Evolutionary conservation across 345 rosid genomes (phyloP).

Genomic region (Ceriops zippeliana): DNA sequence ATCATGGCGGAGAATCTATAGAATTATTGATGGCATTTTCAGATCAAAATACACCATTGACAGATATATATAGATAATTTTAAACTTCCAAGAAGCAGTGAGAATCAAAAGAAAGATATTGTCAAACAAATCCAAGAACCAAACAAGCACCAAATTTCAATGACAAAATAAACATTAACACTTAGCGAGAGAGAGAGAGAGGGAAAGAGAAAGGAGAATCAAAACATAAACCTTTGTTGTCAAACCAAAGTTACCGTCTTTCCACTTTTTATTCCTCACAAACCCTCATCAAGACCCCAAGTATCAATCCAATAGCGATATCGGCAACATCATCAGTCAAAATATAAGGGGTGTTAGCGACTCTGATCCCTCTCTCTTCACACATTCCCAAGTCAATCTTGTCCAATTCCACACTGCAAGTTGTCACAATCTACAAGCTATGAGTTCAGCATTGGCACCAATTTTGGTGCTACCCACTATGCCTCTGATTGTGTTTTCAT

Average conservation of each 20-base stretch:
- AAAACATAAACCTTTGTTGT: conserved; percentile 43
- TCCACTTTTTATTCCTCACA: conserved; percentile 56
- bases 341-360: conserved; percentile 62
- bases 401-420: conserved; percentile 57
- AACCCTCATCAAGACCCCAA: conserved; percentile 52
- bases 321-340: conserved; percentile 69
- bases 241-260: conserved; percentile 35
- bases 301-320: conserved; percentile 48
- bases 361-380: conserved; percentile 53
- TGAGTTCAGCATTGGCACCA: conserved; percentile 52
- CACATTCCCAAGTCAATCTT: conserved; percentile 54
- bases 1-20: too few species aligned
- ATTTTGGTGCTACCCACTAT: conserved; percentile 38
- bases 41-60: too few species aligned
- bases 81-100: too few species aligned
- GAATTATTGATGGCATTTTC: too few species aligned
- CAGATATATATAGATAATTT: too few species aligned
- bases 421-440: conserved; percentile 59
- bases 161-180: too few species aligned
- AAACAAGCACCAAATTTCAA: not conserved
- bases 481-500: conserved; percentile 36
- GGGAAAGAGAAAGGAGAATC: too few species aligned
- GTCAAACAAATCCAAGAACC: too few species aligned
- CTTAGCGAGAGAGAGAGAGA: not conserved
- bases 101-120: too few species aligned